These are phyloP conservation scores for Coemansia sp. DNA, from an alignment of 192 early-diverging fungal genomes.

Conservation along the genomic window DNA sequence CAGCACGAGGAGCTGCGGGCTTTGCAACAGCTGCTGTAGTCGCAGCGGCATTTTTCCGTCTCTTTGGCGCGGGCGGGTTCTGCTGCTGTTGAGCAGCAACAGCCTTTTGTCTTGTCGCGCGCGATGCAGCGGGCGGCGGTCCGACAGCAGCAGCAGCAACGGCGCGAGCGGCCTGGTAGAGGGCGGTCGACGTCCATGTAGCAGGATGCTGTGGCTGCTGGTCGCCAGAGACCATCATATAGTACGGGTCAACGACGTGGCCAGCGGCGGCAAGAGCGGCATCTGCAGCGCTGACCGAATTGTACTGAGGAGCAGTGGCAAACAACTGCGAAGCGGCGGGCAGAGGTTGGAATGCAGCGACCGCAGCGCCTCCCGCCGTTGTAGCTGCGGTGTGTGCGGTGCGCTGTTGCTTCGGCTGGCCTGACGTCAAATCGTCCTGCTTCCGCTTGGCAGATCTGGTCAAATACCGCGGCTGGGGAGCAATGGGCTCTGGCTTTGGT, in stretches of 20 bases:
- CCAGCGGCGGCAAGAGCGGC: constrained; percentile 2
- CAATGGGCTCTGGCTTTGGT: not conserved
- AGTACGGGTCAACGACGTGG: constrained; percentile 26
- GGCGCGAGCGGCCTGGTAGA: constrained; percentile 50
- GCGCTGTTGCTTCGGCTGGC: not conserved
- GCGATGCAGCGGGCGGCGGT: not conserved
- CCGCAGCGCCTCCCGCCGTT: not conserved
- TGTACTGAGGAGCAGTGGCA: not conserved
- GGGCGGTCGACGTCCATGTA: constrained; percentile 35
- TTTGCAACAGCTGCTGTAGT: constrained; percentile 11
- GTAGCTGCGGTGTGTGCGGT: not conserved
- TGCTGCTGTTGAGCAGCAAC: constrained; percentile 16
- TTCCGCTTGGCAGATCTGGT: constrained; percentile 50
- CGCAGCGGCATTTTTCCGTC: constrained; percentile 44
- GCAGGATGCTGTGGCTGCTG: constrained; percentile 13
- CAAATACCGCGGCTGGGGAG: constrained; percentile 44
- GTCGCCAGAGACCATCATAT: constrained; percentile 21
- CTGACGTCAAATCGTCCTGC: constrained; percentile 24
- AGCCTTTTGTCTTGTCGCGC: constrained; percentile 10
- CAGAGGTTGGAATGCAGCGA: not conserved
- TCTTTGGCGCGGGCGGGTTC: constrained; percentile 21
- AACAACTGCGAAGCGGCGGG: constrained; percentile 1
- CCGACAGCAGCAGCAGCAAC: constrained; percentile 33
- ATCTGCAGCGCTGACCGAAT: not conserved
- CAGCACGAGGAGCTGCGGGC: constrained; percentile 18